Evolutionary conservation across 257 asterid species (phyloP).

Genomic region (Solanum bulbocastanum): DNA sequence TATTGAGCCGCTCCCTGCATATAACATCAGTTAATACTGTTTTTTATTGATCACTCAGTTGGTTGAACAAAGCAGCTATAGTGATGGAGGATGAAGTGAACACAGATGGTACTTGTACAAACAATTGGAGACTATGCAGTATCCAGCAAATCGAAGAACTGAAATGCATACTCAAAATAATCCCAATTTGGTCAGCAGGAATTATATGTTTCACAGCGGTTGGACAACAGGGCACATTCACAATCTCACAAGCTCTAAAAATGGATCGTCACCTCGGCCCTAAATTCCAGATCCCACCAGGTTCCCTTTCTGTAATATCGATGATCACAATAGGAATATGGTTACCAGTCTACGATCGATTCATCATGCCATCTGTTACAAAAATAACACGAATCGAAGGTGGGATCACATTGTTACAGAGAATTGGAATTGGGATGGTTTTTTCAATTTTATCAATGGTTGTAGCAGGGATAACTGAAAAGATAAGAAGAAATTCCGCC

Average conservation of each 20-base stretch:
- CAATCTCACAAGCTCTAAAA: conserved; percentile 48
- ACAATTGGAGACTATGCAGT: not conserved
- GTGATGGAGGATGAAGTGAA: not conserved
- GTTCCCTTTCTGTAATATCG: conserved; percentile 51
- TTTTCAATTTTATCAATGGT: conserved; percentile 70
- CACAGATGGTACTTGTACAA: not conserved
- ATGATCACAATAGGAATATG: conserved; percentile 58
- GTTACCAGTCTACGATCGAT: conserved; percentile 63
- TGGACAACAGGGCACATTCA: conserved; percentile 70
- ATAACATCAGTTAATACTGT: too few species aligned
- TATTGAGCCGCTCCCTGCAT: not conserved
- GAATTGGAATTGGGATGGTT: conserved; percentile 68
- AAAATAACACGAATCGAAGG: conserved; percentile 46
- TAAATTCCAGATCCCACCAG: conserved; percentile 53
- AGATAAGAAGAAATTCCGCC: conserved; percentile 38
- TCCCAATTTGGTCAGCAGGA: conserved; percentile 80
- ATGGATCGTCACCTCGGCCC: conserved; percentile 80
- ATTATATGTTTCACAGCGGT: conserved; percentile 63
- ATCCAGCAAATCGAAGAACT: conserved; percentile 70
- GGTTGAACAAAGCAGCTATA: not conserved
- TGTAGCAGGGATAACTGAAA: conserved; percentile 56
- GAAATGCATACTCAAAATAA: conserved; percentile 45
- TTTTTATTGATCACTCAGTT: not conserved
- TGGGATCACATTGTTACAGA: conserved; percentile 65
- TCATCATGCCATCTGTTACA: conserved; percentile 43